Evolutionary conservation across 2,329 filamentous ascomycete genomes (phyloP), one percentile per base, ranked within the genome.

Genomic region (Pyricularia pennisetigena): DNA sequence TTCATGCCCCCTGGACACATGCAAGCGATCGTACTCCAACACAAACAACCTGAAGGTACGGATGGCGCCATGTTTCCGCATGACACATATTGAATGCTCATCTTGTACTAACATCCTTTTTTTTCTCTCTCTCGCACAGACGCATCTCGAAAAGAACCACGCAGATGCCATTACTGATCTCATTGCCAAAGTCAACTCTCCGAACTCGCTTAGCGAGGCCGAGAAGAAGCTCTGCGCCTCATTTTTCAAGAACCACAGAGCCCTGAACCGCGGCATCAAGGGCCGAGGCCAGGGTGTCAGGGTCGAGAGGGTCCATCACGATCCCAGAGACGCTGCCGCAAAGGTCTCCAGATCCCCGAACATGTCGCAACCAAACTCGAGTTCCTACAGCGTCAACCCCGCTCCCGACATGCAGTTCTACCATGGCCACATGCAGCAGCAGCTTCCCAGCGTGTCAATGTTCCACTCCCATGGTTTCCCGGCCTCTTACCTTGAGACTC

Each of bases 221-320:
- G 92, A 97, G 74, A 88, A 86, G 70, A 89, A 93, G 69, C 82
- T 97, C 66, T 93, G 91, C 82, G 86, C 89, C 4, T 85, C 85
- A 0, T 83, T 97, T n/a, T 97, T 97, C 84, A 97, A 97, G 82
- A 96, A 98, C 80, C 41, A 49, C 41, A 6, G 41, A n/a, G 41
- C 41, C n/a, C 94, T 91, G 80, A 98, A 98, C 85, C 97, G 97
- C 78, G 95, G 95, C 1, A 97, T 98, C 82, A 98, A 97, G 79
- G 95, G 95, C 12, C 88, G 95, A 64, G 95, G 95, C 62, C 95
- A 94, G 76, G 91, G 94, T 73, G 85, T 92, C 68, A 88, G 88
- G 69, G 90, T 93, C 68, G 76, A 76, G 64, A 63, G 59, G 9
- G 63, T 32, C 1, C 26, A 32, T 14, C 20, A 32, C 14, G 41